These are phyloP conservation scores for Mortierella hygrophila DNA, from an alignment of 192 early-diverging fungal genomes.

Conservation along the genomic window DNA sequence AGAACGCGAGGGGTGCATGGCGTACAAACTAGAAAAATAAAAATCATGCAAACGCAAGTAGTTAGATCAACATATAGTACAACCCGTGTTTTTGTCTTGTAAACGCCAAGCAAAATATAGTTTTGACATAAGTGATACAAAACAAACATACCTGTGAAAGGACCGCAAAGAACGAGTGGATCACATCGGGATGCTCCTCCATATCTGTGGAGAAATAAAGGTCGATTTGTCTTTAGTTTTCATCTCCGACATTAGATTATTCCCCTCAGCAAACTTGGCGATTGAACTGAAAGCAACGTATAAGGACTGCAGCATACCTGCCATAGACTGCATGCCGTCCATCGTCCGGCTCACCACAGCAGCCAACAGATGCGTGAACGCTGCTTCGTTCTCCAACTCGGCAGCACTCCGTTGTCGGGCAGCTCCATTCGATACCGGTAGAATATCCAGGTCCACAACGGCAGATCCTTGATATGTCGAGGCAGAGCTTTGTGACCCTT, in stretches of 20 bases:
- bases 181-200: conserved; percentile 66
- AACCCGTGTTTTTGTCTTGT: background rate
- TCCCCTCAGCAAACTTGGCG: background rate
- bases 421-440: background rate
- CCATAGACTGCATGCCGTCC: conserved; percentile 53
- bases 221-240: background rate
- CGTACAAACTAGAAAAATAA: conserved; percentile 52
- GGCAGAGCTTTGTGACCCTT: background rate
- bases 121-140: background rate
- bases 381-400: conserved; percentile 33
- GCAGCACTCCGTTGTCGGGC: conserved; percentile 3
- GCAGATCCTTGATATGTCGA: background rate
- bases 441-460: conserved; percentile 20
- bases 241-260: background rate
- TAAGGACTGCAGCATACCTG: conserved; percentile 35
- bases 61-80: background rate
- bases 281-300: conserved; percentile 2
- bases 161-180: conserved; percentile 63
- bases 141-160: conserved; percentile 58
- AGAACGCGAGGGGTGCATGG: conserved; percentile 66
- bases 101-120: too few relatives aligned
- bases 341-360: conserved; percentile 52
- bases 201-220: conserved; percentile 57
- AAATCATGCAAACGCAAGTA: conserved; percentile 1
- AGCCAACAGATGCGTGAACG: conserved; percentile 46